These are phyloP conservation scores for Jackrogersella multiformis DNA, from an alignment of 495 filamentous ascomycete genomes.

Conservation along the genomic window DNA sequence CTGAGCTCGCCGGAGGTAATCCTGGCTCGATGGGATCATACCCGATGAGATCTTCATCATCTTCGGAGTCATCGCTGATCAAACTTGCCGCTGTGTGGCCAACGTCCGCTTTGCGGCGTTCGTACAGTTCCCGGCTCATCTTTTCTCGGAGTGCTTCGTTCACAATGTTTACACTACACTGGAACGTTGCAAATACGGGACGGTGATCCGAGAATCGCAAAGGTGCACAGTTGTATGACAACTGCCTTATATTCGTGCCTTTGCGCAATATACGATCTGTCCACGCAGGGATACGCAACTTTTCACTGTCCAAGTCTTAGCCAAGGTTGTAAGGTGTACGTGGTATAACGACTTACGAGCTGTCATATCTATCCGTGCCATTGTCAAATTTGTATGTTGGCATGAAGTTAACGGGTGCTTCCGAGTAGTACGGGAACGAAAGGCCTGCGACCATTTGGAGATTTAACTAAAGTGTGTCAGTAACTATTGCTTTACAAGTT, in stretches of 20 bases:
- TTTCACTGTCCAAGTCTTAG: constrained; percentile 69
- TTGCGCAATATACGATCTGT: constrained; percentile 91
- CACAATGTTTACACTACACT: constrained; percentile 80
- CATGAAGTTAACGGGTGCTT: constrained; percentile 81
- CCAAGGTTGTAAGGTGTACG: neutral
- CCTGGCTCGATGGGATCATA: constrained; percentile 81
- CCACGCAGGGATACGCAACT: constrained; percentile 94
- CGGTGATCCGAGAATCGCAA: constrained; percentile 92
- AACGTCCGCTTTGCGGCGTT: constrained; percentile 68
- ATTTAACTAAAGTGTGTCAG: constrained; percentile 70
- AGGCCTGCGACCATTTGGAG: constrained; percentile 94
- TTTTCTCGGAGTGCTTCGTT: constrained; percentile 75
- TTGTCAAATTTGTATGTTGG: constrained; percentile 97
- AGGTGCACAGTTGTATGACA: constrained; percentile 78
- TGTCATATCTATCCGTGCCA: constrained; percentile 88
- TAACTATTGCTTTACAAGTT: constrained; percentile 14
- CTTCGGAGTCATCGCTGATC: constrained; percentile 65
- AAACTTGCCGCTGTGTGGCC: constrained; percentile 56
- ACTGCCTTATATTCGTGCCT: constrained; percentile 82
- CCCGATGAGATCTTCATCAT: constrained; percentile 75
- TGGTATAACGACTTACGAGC: constrained; percentile 68
- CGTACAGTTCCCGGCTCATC: constrained; percentile 77
- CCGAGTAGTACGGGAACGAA: constrained; percentile 89
- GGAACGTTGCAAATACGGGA: constrained; percentile 89
- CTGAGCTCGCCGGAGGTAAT: constrained; percentile 88